Percentiles rank a stretch among this genome's conserved stretches.
Evolutionary conservation across 352 stramenopile species (phyloP).

Genomic region (Phytophthora crassamura): DNA sequence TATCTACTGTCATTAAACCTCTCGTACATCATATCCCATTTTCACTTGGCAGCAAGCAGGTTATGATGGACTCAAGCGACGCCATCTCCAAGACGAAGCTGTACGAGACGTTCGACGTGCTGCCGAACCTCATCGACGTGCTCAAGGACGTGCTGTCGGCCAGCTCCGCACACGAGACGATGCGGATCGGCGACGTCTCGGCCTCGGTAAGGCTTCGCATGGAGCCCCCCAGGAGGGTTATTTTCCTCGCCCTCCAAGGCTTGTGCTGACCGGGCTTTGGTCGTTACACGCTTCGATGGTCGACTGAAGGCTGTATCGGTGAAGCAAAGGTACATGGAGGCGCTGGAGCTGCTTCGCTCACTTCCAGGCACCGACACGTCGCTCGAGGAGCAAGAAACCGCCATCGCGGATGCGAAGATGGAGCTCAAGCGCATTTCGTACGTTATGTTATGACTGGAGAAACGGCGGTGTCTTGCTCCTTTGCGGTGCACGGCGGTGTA

Average conservation of each 20-base stretch:
- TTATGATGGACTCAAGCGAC: constrained; percentile 39
- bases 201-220: constrained; percentile 61
- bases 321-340: constrained; percentile 79
- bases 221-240: not conserved
- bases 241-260: not conserved
- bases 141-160: constrained; percentile 85
- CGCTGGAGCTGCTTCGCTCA: constrained; percentile 70
- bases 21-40: not conserved
- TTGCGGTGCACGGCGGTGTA: not conserved
- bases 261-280: not conserved
- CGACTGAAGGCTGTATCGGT: constrained; percentile 64
- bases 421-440: constrained; percentile 84
- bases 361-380: constrained; percentile 80
- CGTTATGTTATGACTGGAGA: constrained; percentile 7
- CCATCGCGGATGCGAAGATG: constrained; percentile 71
- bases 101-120: constrained; percentile 82
- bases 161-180: constrained; percentile 78
- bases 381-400: constrained; percentile 76
- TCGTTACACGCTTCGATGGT: not conserved
- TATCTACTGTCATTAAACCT: constrained; percentile 9
- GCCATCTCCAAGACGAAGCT: constrained; percentile 75
- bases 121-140: constrained; percentile 86
- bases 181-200: constrained; percentile 82
- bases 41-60: not conserved
- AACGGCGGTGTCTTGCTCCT: not conserved